Percentiles rank a stretch among this genome's conserved stretches.
These are phyloP conservation scores for Zygnema cylindricum DNA, from an alignment of 139 green algal genomes.

Conservation along the genomic window DNA sequence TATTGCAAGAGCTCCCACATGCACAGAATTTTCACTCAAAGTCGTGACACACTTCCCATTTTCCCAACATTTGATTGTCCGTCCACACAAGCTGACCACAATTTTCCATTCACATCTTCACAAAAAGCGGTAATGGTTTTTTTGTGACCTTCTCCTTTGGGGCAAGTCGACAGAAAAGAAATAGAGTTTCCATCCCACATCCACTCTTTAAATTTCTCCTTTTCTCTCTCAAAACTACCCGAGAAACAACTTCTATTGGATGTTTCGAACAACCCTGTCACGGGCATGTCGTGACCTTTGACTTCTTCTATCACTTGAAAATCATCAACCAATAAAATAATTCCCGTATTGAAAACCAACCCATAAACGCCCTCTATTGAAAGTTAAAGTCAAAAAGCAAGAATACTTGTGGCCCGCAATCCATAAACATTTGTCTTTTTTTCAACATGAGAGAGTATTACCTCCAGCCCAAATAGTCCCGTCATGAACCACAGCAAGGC, in stretches of 20 bases:
- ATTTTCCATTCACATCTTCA: not conserved
- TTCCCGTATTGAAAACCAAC: not conserved
- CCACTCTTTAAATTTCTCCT: not conserved
- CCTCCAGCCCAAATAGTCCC: not conserved
- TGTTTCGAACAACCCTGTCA: not conserved
- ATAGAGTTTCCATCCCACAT: not conserved
- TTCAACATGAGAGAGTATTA: not conserved
- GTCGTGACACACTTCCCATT: not conserved
- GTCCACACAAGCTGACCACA: not conserved
- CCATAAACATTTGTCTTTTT: not conserved
- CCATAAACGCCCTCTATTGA: not conserved
- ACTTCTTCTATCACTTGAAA: not conserved
- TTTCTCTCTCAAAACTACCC: not conserved
- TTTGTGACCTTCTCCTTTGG: not conserved
- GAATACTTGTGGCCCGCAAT: not conserved
- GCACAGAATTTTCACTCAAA: not conserved
- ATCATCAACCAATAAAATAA: not conserved
- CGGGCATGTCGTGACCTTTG: not conserved
- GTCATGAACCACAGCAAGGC: not conserved
- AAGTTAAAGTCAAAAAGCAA: not conserved
- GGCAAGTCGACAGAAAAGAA: not conserved
- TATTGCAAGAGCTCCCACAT: not conserved
- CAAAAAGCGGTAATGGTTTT: not conserved
- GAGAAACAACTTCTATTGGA: not conserved
- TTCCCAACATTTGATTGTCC: constrained; percentile 10